Evolutionary conservation across 2,329 filamentous ascomycete species (phyloP), one percentile per base, ranked within the genome.

Genomic region (Xylariales sp.): DNA sequence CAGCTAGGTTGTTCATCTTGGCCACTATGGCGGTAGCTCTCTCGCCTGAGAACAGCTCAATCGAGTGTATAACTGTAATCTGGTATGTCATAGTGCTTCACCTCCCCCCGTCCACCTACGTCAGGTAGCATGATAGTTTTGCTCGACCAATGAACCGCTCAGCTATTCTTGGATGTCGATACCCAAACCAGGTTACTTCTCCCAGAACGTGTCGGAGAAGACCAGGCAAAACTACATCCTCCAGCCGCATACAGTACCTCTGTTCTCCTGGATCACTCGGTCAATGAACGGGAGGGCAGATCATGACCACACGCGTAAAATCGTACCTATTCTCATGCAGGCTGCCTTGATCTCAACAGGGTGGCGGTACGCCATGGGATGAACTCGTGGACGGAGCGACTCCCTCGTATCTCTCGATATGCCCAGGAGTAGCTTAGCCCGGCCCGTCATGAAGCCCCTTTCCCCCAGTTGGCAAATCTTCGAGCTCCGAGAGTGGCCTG

Each of bases 91-190:
- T 15, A 22, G 25, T 18, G 35, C 22, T 10, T 25, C 20, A 15
- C n/a, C n/a, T n/a, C n/a, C n/a, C 35, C 18, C 22, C 29, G n/a
- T 38, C 35, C 22, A 25, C 35, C 20, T 27, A 38, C 35, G 35
- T 24, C 35, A 38, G 16, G 10, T 14, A n/a, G n/a, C n/a, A n/a
- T n/a, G n/a, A n/a, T n/a, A n/a, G n/a, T n/a, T n/a, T n/a, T n/a
- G n/a, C n/a, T n/a, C n/a, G n/a, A n/a, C n/a, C n/a, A n/a, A n/a
- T n/a, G n/a, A n/a, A n/a, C n/a, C n/a, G n/a, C n/a, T n/a, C n/a
- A n/a, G n/a, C n/a, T n/a, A n/a, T n/a, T n/a, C n/a, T n/a, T n/a
- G n/a, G n/a, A n/a, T n/a, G n/a, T n/a, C n/a, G n/a, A n/a, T n/a
- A n/a, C n/a, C n/a, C n/a, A n/a, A n/a, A n/a, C n/a, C n/a, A n/a